phyloP scores from a whole-genome alignment of 805 yeast genomes.

The Metschnikowia similis region DNA sequence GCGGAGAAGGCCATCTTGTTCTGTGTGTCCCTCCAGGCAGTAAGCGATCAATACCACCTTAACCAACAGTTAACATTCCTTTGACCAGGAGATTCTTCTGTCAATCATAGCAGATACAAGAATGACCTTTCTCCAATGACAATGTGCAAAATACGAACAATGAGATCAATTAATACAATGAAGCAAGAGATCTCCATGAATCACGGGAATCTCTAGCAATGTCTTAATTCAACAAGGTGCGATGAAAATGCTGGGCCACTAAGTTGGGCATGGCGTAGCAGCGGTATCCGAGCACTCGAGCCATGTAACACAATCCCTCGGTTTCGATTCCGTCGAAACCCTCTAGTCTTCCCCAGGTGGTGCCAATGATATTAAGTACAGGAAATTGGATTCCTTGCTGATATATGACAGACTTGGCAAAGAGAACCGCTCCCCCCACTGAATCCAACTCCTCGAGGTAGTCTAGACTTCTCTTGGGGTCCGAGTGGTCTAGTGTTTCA shows the following conservation, averaged over 20 bases:
- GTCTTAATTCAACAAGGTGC: not conserved
- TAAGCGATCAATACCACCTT: conserved; percentile 22
- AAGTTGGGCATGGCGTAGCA: conserved; percentile 51
- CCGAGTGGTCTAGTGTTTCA: conserved; percentile 5
- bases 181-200: too few relatives aligned
- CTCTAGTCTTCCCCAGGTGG: conserved; percentile 43
- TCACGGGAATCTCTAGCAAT: not conserved
- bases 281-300: conserved; percentile 39
- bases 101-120: too few relatives aligned
- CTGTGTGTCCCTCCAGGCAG: conserved; percentile 28
- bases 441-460: conserved; percentile 36
- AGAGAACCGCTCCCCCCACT: conserved; percentile 51
- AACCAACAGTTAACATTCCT: conserved; percentile 17
- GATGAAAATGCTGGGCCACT: conserved; percentile 33
- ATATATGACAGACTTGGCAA: conserved; percentile 39
- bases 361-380: conserved; percentile 42
- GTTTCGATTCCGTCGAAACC: conserved; percentile 55
- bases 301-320: conserved; percentile 49
- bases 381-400: conserved; percentile 47
- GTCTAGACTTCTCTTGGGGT: conserved; percentile 5
- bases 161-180: too few relatives aligned
- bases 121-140: too few relatives aligned
- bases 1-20: conserved; percentile 24
- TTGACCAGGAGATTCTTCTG: not conserved
- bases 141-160: too few relatives aligned